Evolutionary conservation across 805 yeast genomes (phyloP).

Genomic region (Lipomyces yamanashiensis): DNA sequence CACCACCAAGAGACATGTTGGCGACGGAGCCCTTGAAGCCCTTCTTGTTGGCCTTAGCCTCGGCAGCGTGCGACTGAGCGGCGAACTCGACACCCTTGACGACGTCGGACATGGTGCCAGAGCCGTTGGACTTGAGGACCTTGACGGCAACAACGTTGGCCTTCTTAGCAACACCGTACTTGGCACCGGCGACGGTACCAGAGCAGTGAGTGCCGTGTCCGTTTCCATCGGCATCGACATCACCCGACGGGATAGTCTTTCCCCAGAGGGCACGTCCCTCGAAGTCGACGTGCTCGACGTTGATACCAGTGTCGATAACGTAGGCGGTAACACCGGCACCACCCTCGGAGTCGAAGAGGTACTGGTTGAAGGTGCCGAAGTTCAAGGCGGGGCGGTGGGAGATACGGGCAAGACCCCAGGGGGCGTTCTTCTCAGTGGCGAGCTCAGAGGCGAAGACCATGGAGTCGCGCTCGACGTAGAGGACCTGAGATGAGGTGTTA

Average conservation of each 20-base stretch:
- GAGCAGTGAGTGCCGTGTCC: constrained; percentile 74
- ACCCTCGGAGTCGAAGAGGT: constrained; percentile 62
- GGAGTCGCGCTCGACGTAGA: constrained; percentile 64
- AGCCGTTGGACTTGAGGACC: constrained; percentile 63
- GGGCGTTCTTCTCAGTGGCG: constrained; percentile 62
- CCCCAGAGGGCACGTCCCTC: constrained; percentile 68
- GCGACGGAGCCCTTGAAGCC: constrained; percentile 66
- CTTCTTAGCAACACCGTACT: constrained; percentile 66
- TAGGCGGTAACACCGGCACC: constrained; percentile 65
- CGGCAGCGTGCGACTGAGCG: constrained; percentile 54
- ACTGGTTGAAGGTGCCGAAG: constrained; percentile 61
- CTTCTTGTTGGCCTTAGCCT: constrained; percentile 44
- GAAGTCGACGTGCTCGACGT: constrained; percentile 59
- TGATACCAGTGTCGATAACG: constrained; percentile 62
- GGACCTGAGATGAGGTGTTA: constrained; percentile 44
- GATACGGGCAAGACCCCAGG: constrained; percentile 77
- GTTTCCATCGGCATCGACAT: constrained; percentile 58
- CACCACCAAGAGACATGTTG: constrained; percentile 67
- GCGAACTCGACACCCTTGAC: constrained; percentile 67
- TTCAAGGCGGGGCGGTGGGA: constrained; percentile 68
- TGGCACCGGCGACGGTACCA: constrained; percentile 63
- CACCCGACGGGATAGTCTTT: constrained; percentile 55
- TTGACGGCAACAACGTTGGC: constrained; percentile 64
- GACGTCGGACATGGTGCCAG: constrained; percentile 65
- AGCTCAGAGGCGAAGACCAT: constrained; percentile 56